Percentiles rank a stretch among this genome's conserved stretches.
phyloP scores from a whole-genome alignment of 768 basidiomycete genomes.

The Boletus huronensis region DNA sequence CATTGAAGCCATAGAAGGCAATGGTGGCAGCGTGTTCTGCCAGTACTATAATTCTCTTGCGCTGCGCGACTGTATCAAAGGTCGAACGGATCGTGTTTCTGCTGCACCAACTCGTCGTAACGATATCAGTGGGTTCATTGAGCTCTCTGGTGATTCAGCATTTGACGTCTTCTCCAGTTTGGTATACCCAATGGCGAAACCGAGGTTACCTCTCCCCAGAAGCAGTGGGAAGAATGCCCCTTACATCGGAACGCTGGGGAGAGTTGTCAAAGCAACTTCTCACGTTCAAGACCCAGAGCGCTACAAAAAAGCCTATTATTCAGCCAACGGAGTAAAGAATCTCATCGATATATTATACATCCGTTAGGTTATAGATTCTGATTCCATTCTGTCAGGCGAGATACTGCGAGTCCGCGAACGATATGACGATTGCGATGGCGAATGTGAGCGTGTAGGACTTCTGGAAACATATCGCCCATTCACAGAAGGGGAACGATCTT shows the following conservation, averaged over 20 bases:
- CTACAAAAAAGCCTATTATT: constrained; percentile 25
- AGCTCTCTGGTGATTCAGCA: background rate
- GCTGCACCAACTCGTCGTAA: constrained; percentile 84
- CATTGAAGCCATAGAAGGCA: constrained; percentile 76
- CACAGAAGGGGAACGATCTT: constrained; percentile 39
- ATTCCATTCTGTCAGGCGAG: constrained; percentile 55
- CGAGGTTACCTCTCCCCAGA: constrained; percentile 69
- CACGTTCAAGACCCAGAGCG: constrained; percentile 41
- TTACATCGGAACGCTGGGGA: constrained; percentile 70
- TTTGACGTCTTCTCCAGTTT: constrained; percentile 43
- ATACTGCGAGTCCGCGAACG: constrained; percentile 59
- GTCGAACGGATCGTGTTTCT: constrained; percentile 61
- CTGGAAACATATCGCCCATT: constrained; percentile 61
- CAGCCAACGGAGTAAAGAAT: constrained; percentile 20
- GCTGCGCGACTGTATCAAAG: constrained; percentile 74
- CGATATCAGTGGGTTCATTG: constrained; percentile 66
- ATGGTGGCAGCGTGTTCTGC: constrained; percentile 82
- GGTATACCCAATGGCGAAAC: constrained; percentile 73
- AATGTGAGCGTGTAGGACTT: constrained; percentile 50
- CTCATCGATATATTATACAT: constrained; percentile 13
- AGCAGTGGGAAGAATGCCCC: constrained; percentile 56
- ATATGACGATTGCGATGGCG: constrained; percentile 39
- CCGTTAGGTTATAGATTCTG: constrained; percentile 15
- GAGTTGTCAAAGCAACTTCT: constrained; percentile 59
- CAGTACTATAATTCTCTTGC: constrained; percentile 89